Percentiles rank a stretch among this genome's conserved stretches.
Conservation (phyloP, 2,329 filamentous ascomycete species). For the Ilyonectria robusta region DNA sequence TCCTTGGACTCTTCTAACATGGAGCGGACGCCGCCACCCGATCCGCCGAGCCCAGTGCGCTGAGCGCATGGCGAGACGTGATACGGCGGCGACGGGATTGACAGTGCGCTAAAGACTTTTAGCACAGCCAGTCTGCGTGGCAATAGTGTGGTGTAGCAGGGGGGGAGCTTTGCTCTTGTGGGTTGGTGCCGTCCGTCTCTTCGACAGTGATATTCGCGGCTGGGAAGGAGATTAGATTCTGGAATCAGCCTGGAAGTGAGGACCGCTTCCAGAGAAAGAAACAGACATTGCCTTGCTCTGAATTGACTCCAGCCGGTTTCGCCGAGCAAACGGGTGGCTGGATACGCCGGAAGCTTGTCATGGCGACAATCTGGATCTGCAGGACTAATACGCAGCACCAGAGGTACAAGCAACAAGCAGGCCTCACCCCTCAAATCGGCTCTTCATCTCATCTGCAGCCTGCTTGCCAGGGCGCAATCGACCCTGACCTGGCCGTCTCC, state of each 20-base stretch:
- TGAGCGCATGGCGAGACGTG: slow-evolving; percentile 10
- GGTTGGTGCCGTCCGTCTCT: not conserved
- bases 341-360: not conserved
- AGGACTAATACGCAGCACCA: not conserved
- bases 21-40: not conserved
- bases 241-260: not conserved
- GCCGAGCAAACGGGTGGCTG: not conserved
- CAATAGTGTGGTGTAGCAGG: not conserved
- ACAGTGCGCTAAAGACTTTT: slow-evolving; percentile 17
- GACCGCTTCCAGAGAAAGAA: not conserved
- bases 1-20: not conserved
- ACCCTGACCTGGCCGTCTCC: slow-evolving; percentile 6
- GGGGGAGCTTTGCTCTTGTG: not conserved
- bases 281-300: not conserved
- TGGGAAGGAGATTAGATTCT: not conserved
- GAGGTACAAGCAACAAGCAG: not conserved
- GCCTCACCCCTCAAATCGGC: slow-evolving; percentile 7
- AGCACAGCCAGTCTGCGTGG: slow-evolving; percentile 12
- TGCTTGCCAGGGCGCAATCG: slow-evolving; percentile 7
- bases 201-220: not conserved
- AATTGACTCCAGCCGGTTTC: not conserved
- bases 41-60: slow-evolving; percentile 15
- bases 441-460: slow-evolving; percentile 15
- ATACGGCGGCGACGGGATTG: slow-evolving; percentile 25
- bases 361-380: not conserved